Percentiles rank a stretch among this genome's conserved stretches.
Evolutionary conservation across 495 filamentous ascomycete genomes (phyloP).

Genomic region (Glarea lozoyensis): DNA sequence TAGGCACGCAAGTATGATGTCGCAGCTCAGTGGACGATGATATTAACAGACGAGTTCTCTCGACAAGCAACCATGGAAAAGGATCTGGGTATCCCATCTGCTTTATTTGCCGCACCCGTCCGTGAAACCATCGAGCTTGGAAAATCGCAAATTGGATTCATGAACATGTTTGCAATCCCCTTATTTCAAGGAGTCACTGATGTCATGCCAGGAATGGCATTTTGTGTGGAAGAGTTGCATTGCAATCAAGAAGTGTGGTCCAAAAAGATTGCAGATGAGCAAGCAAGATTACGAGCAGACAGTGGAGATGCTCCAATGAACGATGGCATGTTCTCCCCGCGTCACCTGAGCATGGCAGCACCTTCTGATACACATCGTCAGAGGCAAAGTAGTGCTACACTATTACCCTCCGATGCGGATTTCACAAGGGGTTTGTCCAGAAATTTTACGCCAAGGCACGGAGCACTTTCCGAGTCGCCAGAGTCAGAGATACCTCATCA

Average conservation of each 20-base stretch:
- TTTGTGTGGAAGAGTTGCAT: conserved; percentile 71
- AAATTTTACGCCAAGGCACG: conserved; percentile 12
- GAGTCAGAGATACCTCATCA: conserved; percentile 2
- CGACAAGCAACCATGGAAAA: conserved; percentile 87
- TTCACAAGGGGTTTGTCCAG: conserved; percentile 13
- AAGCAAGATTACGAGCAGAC: conserved; percentile 31
- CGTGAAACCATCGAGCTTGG: conserved; percentile 77
- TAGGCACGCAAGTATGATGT: conserved; percentile 76
- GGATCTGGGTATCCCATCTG: conserved; percentile 76
- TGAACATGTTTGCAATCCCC: conserved; percentile 88
- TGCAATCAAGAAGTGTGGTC: conserved; percentile 69
- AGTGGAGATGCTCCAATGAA: conserved; percentile 15
- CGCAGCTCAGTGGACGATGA: conserved; percentile 79
- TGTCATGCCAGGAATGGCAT: conserved; percentile 73
- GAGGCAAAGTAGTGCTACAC: conserved; percentile 16
- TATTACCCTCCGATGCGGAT: conserved; percentile 1
- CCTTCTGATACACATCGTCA: conserved; percentile 21
- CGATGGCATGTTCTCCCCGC: conserved; percentile 30
- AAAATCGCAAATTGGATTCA: conserved; percentile 85
- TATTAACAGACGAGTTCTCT: conserved; percentile 87
- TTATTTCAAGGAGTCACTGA: conserved; percentile 81
- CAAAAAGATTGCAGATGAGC: conserved; percentile 44
- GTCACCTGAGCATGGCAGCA: conserved; percentile 29
- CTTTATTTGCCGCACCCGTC: conserved; percentile 77
- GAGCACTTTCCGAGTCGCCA: conserved; percentile 9